Conservation (phyloP, 2,329 filamentous ascomycete species). For the Cordyceps militaris region DNA sequence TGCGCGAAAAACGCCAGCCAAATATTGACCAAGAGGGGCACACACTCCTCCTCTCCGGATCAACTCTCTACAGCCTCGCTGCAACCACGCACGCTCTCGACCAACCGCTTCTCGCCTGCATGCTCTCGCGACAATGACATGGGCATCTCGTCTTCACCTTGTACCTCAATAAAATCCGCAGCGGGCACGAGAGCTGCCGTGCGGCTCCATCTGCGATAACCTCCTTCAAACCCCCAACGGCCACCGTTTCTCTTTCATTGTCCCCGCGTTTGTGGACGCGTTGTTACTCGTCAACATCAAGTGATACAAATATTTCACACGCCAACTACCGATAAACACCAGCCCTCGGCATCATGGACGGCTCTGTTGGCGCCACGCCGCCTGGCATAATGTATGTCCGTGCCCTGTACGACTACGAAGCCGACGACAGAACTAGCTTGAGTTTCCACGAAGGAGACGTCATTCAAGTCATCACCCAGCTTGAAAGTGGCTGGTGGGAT, state of each 20-base stretch:
- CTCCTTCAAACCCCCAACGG: background rate
- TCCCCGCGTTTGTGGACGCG: constrained; percentile 15
- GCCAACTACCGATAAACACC: constrained; percentile 2
- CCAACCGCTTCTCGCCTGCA: background rate
- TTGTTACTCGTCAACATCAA: background rate
- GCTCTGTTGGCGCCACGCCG: constrained; percentile 51
- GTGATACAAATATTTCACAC: background rate
- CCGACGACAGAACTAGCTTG: constrained; percentile 91
- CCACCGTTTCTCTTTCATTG: constrained; percentile 7
- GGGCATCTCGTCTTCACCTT: constrained; percentile 2
- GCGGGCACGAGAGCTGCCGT: constrained; percentile 10
- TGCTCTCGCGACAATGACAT: constrained; percentile 13
- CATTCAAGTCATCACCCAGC: constrained; percentile 95
- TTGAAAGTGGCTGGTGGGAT: constrained; percentile 99
- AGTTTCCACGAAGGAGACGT: constrained; percentile 96
- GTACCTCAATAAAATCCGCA: constrained; percentile 7
- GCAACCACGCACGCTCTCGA: background rate
- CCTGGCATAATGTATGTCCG: constrained; percentile 79
- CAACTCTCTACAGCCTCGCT: background rate
- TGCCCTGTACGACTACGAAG: constrained; percentile 95
- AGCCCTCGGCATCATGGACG: constrained; percentile 44
- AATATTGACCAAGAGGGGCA: constrained; percentile 5
- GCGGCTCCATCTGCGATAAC: constrained; percentile 3
- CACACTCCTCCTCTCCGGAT: background rate
- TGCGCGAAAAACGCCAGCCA: constrained; percentile 9